A percentile compares a stretch with the other conserved stretches of the same genome.
phyloP scores from a whole-genome alignment of 371 early-diverging fungal genomes.

The Mortierella sp. region DNA sequence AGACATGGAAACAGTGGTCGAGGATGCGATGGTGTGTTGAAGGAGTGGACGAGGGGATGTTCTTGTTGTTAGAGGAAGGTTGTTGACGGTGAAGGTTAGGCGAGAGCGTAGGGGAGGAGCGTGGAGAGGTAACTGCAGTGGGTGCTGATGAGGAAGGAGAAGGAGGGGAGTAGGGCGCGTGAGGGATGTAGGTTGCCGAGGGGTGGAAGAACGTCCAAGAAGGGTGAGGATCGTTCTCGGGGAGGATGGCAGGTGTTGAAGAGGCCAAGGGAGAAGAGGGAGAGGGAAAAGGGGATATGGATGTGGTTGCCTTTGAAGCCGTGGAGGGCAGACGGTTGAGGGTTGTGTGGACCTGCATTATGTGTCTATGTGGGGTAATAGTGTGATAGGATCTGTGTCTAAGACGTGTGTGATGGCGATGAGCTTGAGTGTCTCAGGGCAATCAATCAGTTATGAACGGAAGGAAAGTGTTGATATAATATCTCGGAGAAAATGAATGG shows the following conservation, averaged over 20 bases:
- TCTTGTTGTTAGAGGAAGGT: conserved; percentile 14
- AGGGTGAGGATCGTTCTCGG: conserved; percentile 51
- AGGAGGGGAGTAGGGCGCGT: conserved; percentile 12
- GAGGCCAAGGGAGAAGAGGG: neutral
- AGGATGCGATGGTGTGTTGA: conserved; percentile 74
- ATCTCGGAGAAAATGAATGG: neutral
- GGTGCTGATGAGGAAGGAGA: conserved; percentile 18
- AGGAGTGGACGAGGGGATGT: conserved; percentile 46
- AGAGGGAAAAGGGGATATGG: neutral
- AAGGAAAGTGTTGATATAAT: neutral
- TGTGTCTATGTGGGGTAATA: neutral
- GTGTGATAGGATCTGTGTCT: neutral
- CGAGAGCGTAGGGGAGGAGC: conserved; percentile 16
- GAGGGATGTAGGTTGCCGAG: conserved; percentile 44
- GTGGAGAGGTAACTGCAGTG: conserved; percentile 12
- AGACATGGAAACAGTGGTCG: conserved; percentile 71
- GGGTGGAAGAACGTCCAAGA: conserved; percentile 57
- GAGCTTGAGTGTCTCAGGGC: neutral
- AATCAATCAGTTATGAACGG: conserved; percentile 1
- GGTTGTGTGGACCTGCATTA: conserved; percentile 41
- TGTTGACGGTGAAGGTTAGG: conserved; percentile 11
- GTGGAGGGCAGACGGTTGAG: conserved; percentile 24
- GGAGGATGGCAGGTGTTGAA: conserved; percentile 23
- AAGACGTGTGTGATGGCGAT: neutral
- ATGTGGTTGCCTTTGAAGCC: conserved; percentile 12